These are phyloP conservation scores for Globisporangium takayamanum DNA, from an alignment of 352 stramenopile genomes.

Conservation along the genomic window DNA sequence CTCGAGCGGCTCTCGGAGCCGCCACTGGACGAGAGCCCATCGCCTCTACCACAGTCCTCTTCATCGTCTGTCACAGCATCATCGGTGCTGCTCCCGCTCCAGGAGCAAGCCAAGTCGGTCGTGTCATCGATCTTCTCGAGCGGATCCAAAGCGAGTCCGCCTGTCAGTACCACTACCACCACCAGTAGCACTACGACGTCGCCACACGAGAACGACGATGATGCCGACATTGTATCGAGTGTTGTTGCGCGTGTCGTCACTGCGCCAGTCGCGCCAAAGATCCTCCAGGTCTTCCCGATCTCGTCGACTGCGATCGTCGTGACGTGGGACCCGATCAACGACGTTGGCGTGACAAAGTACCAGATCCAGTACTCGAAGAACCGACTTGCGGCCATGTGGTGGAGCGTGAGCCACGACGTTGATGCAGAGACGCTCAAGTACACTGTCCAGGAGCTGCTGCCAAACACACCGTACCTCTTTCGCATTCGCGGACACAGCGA, in stretches of 20 bases:
- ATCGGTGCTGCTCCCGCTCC: constrained; percentile 22
- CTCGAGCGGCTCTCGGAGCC: constrained; percentile 57
- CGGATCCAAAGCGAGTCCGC: not conserved
- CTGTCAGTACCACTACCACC: not conserved
- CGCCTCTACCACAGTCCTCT: too few relatives aligned
- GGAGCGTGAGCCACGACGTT: constrained; percentile 69
- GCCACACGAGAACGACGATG: not conserved
- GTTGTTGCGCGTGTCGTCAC: constrained; percentile 12
- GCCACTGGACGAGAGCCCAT: constrained; percentile 15
- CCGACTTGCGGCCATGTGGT: constrained; percentile 71
- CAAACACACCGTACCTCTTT: constrained; percentile 66
- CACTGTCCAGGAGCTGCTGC: constrained; percentile 42
- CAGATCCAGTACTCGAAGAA: constrained; percentile 83
- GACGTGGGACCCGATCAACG: constrained; percentile 65
- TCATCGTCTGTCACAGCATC: constrained; percentile 3
- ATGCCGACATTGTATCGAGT: not conserved
- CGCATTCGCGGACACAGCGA: constrained; percentile 54
- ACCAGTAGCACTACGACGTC: not conserved
- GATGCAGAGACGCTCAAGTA: constrained; percentile 42
- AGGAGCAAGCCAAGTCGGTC: constrained; percentile 67
- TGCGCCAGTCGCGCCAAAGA: constrained; percentile 29
- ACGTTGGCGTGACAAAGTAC: constrained; percentile 56
- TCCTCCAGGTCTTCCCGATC: constrained; percentile 45
- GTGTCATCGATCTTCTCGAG: constrained; percentile 51
- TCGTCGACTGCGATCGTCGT: constrained; percentile 60